These are phyloP conservation scores for Aspergillus sparsus DNA, from an alignment of 495 filamentous ascomycete genomes.

Conservation along the genomic window DNA sequence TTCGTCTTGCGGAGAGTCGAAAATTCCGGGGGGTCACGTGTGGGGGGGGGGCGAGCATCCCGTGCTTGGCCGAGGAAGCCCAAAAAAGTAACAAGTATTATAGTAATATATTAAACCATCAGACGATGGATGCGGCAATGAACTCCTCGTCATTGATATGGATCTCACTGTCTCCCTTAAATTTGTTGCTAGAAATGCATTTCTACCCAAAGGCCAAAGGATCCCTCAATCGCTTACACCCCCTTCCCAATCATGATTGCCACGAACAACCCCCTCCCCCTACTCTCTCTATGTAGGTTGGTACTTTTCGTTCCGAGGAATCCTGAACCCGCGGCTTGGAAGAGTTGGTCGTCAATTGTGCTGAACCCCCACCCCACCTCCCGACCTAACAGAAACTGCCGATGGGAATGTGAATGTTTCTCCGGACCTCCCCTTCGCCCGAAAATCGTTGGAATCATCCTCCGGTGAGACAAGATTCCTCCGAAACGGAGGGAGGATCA, in stretches of 20 bases:
- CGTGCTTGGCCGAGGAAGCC: conserved; percentile 26
- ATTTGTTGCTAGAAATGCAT: background rate
- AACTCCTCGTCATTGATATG: no score
- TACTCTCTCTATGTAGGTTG: background rate
- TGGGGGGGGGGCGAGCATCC: conserved; percentile 21
- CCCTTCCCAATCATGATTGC: background rate
- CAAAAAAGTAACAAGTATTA: conserved; percentile 10
- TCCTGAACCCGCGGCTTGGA: conserved; percentile 14
- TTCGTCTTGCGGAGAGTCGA: conserved; percentile 26
- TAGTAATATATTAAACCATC: background rate
- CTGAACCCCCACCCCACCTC: conserved; percentile 10
- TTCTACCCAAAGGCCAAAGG: background rate
- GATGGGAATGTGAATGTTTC: conserved; percentile 22
- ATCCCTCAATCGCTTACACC: background rate
- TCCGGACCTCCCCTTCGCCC: conserved; percentile 31
- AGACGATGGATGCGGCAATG: no score
- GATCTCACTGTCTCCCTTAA: background rate
- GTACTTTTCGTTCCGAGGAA: conserved; percentile 8
- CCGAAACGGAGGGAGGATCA: conserved; percentile 9
- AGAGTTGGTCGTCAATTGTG: background rate
- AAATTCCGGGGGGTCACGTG: conserved; percentile 34
- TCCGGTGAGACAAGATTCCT: conserved; percentile 6
- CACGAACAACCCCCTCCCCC: background rate
- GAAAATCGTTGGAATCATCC: conserved; percentile 25
- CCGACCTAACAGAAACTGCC: conserved; percentile 14